These are phyloP conservation scores for Paragyromitra xinjiangensis DNA, from an alignment of 495 filamentous ascomycete genomes.

Conservation along the genomic window DNA sequence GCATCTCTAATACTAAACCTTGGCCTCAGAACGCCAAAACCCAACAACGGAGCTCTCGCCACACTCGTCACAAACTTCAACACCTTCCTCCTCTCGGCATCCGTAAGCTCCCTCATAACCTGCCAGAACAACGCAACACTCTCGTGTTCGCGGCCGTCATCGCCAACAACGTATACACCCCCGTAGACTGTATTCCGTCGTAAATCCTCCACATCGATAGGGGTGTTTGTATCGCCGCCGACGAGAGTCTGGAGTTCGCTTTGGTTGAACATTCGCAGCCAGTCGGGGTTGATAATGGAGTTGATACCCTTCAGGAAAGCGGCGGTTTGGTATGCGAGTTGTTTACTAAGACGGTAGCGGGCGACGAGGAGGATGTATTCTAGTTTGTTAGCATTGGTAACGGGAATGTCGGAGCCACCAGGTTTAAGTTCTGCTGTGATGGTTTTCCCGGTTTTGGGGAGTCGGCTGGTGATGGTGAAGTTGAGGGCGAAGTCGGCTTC, in stretches of 20 bases:
- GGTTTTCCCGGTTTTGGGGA: slow-evolving; percentile 67
- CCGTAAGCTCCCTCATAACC: slow-evolving; percentile 78
- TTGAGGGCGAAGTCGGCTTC: slow-evolving; percentile 79
- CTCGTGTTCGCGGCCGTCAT: slow-evolving; percentile 85
- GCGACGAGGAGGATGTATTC: slow-evolving; percentile 95
- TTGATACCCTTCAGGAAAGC: slow-evolving; percentile 87
- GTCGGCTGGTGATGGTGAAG: slow-evolving; percentile 86
- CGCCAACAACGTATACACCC: slow-evolving; percentile 85
- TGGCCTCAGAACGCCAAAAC: slow-evolving; percentile 86
- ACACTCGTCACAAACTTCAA: slow-evolving; percentile 96
- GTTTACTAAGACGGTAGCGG: slow-evolving; percentile 80
- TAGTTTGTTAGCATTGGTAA: slow-evolving; percentile 89
- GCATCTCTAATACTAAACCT: slow-evolving; percentile 90
- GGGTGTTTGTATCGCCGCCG: slow-evolving; percentile 76
- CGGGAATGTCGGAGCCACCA: slow-evolving; percentile 76
- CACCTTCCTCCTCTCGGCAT: slow-evolving; percentile 81
- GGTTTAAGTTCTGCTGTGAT: slow-evolving; percentile 78
- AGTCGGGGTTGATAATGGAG: slow-evolving; percentile 86
- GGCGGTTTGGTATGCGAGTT: slow-evolving; percentile 78
- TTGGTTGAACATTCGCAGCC: slow-evolving; percentile 99
- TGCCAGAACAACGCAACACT: slow-evolving; percentile 90
- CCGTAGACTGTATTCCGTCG: slow-evolving; percentile 86
- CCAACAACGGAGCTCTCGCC: slow-evolving; percentile 87
- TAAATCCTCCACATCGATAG: slow-evolving; percentile 88
- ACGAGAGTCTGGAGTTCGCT: slow-evolving; percentile 90